A percentile compares a stretch with the other conserved stretches of the same genome.
These are phyloP conservation scores for Exophiala spinifera DNA, from an alignment of 2,329 filamentous ascomycete species.

Conservation along the genomic window DNA sequence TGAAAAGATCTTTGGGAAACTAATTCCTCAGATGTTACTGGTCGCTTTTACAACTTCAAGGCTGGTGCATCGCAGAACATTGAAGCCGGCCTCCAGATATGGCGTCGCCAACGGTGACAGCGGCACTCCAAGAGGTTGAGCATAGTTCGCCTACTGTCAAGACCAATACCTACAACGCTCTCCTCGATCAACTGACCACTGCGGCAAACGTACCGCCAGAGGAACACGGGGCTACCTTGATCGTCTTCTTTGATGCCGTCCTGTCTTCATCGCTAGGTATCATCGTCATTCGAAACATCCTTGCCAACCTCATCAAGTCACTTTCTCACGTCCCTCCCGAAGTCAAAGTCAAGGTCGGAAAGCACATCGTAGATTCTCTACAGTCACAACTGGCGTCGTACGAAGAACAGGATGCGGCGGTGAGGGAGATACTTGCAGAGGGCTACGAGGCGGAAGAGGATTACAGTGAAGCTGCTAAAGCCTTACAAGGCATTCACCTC, in stretches of 20 bases:
- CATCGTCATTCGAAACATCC: conserved; percentile 69
- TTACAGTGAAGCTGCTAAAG: conserved; percentile 71
- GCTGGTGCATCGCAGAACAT: neutral
- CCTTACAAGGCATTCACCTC: conserved; percentile 78
- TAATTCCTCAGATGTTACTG: neutral
- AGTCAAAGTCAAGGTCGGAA: conserved; percentile 71
- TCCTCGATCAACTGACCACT: conserved; percentile 56
- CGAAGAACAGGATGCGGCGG: conserved; percentile 76
- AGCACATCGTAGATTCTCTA: conserved; percentile 67
- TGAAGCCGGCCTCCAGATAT: conserved; percentile 32
- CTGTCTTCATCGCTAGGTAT: conserved; percentile 69
- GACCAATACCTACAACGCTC: conserved; percentile 54
- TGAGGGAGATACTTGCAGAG: conserved; percentile 77
- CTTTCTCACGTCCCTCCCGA: conserved; percentile 56
- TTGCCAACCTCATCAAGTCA: conserved; percentile 65
- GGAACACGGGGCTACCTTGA: conserved; percentile 22
- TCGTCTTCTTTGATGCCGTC: conserved; percentile 63
- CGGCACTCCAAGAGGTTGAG: conserved; percentile 49
- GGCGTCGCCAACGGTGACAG: conserved; percentile 50
- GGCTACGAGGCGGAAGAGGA: conserved; percentile 82
- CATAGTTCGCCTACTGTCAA: conserved; percentile 46
- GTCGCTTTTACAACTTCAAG: neutral
- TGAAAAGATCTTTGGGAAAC: too few relatives aligned
- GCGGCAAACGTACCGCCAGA: conserved; percentile 40
- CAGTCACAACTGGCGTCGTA: conserved; percentile 67